Conservation (phyloP, 2,329 filamentous ascomycete species). For the Purpureocillium takamizusanense region DNA sequence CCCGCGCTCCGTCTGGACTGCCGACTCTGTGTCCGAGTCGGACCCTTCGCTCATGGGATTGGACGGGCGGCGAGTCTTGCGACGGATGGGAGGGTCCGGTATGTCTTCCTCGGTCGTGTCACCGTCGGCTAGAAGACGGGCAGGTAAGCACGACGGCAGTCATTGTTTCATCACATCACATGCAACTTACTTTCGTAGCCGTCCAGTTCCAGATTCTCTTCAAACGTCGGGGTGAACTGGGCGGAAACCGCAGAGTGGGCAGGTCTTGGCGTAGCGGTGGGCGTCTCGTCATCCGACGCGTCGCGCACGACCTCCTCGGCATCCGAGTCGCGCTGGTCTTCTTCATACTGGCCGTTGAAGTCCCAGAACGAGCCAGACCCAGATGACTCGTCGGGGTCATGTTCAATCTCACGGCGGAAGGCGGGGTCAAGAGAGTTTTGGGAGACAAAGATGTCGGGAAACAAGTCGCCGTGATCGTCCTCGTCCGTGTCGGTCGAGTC, state of each 20-base stretch:
- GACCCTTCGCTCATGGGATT: slow-evolving; percentile 30
- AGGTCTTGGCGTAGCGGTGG: slow-evolving; percentile 30
- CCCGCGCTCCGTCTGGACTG: slow-evolving; percentile 37
- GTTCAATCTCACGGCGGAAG: slow-evolving; percentile 66
- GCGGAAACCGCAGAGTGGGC: slow-evolving; percentile 16
- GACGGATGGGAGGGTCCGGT: slow-evolving; percentile 37
- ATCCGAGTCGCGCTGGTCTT: slow-evolving; percentile 30
- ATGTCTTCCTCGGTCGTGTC: slow-evolving; percentile 54
- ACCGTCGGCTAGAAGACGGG: slow-evolving; percentile 39
- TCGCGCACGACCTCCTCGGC: slow-evolving; percentile 29
- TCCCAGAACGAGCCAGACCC: slow-evolving; percentile 57
- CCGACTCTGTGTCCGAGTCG: slow-evolving; percentile 40
- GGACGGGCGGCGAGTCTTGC: slow-evolving; percentile 35
- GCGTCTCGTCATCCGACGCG: slow-evolving; percentile 31
- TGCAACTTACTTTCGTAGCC: slow-evolving; percentile 51
- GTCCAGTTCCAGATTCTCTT: slow-evolving; percentile 35
- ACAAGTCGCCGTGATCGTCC: slow-evolving; percentile 55
- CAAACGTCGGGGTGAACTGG: slow-evolving; percentile 19
- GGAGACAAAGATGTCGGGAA: slow-evolving; percentile 70
- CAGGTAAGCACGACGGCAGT: slow-evolving; percentile 29
- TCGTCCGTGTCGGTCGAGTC: slow-evolving; percentile 52
- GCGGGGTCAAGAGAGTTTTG: slow-evolving; percentile 64
- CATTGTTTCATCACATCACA: too few relatives aligned
- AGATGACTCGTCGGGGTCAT: slow-evolving; percentile 51
- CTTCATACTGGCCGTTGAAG: slow-evolving; percentile 39